Evolutionary conservation across 2,329 filamentous ascomycete genomes (phyloP), one percentile per base, ranked within the genome.

Genomic region (Neonectria magnoliae): DNA sequence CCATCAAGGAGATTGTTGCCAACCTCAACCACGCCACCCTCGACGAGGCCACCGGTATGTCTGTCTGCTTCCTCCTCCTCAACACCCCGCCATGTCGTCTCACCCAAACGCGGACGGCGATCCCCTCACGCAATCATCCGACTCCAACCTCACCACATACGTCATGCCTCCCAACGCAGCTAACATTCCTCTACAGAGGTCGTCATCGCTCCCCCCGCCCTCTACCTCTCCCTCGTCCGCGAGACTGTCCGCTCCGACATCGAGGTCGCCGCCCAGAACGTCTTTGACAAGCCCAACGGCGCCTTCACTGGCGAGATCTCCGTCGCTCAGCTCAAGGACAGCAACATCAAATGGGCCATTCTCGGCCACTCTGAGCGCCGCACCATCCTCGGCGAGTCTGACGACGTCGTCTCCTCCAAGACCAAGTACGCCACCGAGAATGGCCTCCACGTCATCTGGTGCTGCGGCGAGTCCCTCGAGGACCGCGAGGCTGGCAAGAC

Each of bases 271-370:
- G 91, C 96, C 62, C 96, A 99, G 85, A 99, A 99, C 83, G 93
- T 98, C 81, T 98, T 89, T 83, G 93, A 98, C 87, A 95, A 95
- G 88, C 93, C 94, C 80, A 94, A 96, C 81, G 96, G 96, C 75
- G 96, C 96, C 75, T 98, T 92, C 87, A 99, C 96, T 38, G 96
- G 96, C 77, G 96, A 99, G 85, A 96, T 98, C 84, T 94, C 91
- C 71, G 94, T 94, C 70, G 85, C 90, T 68, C 96, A 98, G 85
- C 90, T 99, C 76, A 91, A 92, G 83, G 96, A 98, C 82, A 90
- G 87, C 83, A 89, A 89, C 78, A 92, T 98, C 82, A 89, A 89
- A 78, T 99, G 96, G 96, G 87, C 91, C 67, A 91, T 99, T 76
- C 87, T 97, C 66, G 96, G 96, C 73, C 96, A 99, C 89, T 96